Percentiles rank a stretch among this genome's conserved stretches.
phyloP scores from a whole-genome alignment of 148 eudicot genomes.

The Chenopodium quinoa region DNA sequence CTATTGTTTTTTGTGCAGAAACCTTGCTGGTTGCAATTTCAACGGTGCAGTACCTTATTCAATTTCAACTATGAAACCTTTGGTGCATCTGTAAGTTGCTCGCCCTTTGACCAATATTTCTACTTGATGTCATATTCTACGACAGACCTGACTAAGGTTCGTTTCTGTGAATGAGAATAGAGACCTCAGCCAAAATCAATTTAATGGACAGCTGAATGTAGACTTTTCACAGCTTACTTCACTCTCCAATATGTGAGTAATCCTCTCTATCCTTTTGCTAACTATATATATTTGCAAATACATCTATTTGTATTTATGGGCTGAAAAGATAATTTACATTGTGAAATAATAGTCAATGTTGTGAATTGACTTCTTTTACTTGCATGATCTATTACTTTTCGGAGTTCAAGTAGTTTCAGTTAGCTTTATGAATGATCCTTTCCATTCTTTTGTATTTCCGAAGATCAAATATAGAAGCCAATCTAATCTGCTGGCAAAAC shows the following conservation, averaged over 20 bases:
- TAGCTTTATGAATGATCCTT: neutral
- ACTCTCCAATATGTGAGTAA: constrained; percentile 68
- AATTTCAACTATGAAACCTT: constrained; percentile 59
- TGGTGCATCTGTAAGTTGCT: constrained; percentile 62
- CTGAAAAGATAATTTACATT: neutral
- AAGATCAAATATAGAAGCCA: neutral
- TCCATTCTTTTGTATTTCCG: neutral
- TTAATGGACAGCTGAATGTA: constrained; percentile 56
- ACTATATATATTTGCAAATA: neutral
- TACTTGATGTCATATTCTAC: neutral
- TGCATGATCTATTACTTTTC: neutral
- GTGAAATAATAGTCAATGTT: neutral
- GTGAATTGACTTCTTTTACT: neutral
- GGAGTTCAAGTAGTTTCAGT: neutral
- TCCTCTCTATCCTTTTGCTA: constrained; percentile 6
- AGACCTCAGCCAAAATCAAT: constrained; percentile 80
- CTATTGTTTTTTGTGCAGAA: constrained; percentile 46
- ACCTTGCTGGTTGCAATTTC: constrained; percentile 71
- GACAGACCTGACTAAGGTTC: constrained; percentile 4
- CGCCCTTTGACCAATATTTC: constrained; percentile 5
- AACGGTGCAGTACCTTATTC: constrained; percentile 70
- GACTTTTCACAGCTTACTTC: constrained; percentile 55
- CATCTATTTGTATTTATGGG: constrained; percentile 7
- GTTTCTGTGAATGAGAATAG: constrained; percentile 35
- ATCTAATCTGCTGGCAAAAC: neutral